A percentile compares a stretch with the other conserved stretches of the same genome.
These are phyloP conservation scores for Microbotryum intermedium DNA, from an alignment of 1,284 basidiomycete species.

Conservation along the genomic window DNA sequence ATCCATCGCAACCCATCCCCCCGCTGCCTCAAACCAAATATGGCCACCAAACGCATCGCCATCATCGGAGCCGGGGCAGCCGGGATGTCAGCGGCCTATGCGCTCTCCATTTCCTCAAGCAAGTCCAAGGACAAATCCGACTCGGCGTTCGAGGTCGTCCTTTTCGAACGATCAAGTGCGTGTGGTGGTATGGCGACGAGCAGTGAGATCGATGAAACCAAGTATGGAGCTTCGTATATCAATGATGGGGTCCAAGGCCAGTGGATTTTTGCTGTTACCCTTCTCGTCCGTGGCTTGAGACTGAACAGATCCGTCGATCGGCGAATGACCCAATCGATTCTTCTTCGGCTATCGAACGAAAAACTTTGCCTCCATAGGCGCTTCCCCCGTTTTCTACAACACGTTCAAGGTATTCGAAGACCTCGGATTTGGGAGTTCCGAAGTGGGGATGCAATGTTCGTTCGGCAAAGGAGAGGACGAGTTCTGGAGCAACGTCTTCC, in stretches of 20 bases:
- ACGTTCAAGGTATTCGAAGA: conserved; percentile 45
- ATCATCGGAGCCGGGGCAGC: conserved; percentile 50
- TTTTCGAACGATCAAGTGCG: conserved; percentile 44
- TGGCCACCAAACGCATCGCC: conserved; percentile 39
- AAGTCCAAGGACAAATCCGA: conserved; percentile 51
- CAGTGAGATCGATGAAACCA: conserved; percentile 43
- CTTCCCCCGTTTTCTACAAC: conserved; percentile 24
- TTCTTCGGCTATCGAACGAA: conserved; percentile 10
- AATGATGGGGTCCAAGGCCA: conserved; percentile 32
- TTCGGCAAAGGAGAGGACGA: conserved; percentile 51
- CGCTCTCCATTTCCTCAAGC: conserved; percentile 49
- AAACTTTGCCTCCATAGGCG: conserved; percentile 13
- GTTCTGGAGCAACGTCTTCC: conserved; percentile 61
- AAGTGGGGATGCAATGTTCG: conserved; percentile 56
- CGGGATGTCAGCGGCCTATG: conserved; percentile 49
- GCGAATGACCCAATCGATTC: conserved; percentile 44
- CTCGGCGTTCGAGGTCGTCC: conserved; percentile 10
- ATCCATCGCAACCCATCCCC: neutral
- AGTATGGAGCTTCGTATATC: conserved; percentile 29
- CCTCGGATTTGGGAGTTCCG: conserved; percentile 48
- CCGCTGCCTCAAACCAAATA: neutral
- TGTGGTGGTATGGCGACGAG: conserved; percentile 50
- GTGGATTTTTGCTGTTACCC: too few species aligned
- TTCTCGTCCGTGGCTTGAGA: conserved; percentile 27
- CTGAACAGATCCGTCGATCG: conserved; percentile 47